A percentile compares a stretch with the other conserved stretches of the same genome.
These are phyloP conservation scores for Nicotiana undulata DNA, from an alignment of 257 asterid genomes.

Conservation along the genomic window DNA sequence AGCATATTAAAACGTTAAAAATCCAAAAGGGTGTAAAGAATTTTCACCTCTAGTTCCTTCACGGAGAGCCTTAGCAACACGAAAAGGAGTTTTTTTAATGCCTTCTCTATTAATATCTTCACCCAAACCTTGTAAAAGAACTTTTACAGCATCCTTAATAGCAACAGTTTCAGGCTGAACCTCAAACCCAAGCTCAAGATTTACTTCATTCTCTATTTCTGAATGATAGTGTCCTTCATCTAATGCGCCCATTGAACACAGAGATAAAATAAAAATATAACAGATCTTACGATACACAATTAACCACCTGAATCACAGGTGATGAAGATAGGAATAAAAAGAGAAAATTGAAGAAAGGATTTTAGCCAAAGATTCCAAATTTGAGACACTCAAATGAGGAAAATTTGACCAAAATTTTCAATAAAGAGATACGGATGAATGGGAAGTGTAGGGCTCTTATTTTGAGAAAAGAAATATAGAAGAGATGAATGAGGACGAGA, in stretches of 20 bases:
- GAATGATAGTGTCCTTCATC: slow-evolving; percentile 58
- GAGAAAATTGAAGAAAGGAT: slow-evolving; percentile 4
- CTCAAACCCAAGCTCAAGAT: slow-evolving; percentile 47
- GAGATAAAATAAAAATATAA: not conserved
- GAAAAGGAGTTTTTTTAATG: slow-evolving; percentile 67
- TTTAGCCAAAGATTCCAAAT: slow-evolving; percentile 33
- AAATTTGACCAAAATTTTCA: not conserved
- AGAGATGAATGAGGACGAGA: slow-evolving; percentile 9
- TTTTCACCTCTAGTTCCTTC: slow-evolving; percentile 81
- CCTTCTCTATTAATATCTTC: slow-evolving; percentile 94
- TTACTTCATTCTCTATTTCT: slow-evolving; percentile 57
- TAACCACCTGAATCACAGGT: slow-evolving; percentile 9
- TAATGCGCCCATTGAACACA: slow-evolving; percentile 73
- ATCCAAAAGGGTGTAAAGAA: not conserved
- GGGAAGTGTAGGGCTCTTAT: slow-evolving; percentile 18
- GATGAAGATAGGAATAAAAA: not conserved
- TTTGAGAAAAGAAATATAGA: not conserved
- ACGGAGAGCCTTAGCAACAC: slow-evolving; percentile 81
- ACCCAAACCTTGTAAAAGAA: slow-evolving; percentile 79
- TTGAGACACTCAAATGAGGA: slow-evolving; percentile 25
- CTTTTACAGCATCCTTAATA: slow-evolving; percentile 80
- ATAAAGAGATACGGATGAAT: not conserved
- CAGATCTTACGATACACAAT: not conserved
- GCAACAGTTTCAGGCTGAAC: slow-evolving; percentile 40
- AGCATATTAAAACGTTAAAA: not conserved